Evolutionary conservation across 2,329 filamentous ascomycete species (phyloP).

Genomic region (Sphaerulina musiva): DNA sequence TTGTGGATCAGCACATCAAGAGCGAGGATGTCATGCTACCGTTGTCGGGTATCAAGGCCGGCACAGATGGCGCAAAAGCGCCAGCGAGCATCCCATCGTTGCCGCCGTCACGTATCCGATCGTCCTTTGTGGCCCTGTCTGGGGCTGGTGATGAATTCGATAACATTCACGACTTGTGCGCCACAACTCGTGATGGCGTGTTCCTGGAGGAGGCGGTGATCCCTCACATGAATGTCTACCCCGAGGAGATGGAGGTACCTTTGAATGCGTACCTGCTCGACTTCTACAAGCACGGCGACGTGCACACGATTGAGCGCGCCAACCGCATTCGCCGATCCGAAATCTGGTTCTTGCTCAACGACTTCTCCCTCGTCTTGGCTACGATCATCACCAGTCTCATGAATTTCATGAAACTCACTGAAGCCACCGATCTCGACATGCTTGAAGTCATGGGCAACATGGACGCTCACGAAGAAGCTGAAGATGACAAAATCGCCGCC

Average conservation of each 20-base stretch:
- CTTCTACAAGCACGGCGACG: conserved; percentile 68
- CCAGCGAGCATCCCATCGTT: conserved; percentile 24
- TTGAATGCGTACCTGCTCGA: conserved; percentile 66
- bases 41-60: conserved; percentile 49
- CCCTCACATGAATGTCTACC: conserved; percentile 59
- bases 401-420: conserved; percentile 49
- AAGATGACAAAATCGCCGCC: conserved; percentile 37
- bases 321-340: conserved; percentile 62
- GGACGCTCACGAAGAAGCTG: conserved; percentile 45
- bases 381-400: conserved; percentile 63
- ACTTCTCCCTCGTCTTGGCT: conserved; percentile 58
- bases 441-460: conserved; percentile 48
- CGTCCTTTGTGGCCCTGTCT: conserved; percentile 65
- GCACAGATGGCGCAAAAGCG: conserved; percentile 32
- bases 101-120: conserved; percentile 49
- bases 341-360: conserved; percentile 65
- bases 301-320: conserved; percentile 52
- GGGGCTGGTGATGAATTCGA: conserved; percentile 59
- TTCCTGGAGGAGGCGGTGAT: conserved; percentile 70
- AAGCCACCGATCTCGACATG: conserved; percentile 44
- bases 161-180: conserved; percentile 61
- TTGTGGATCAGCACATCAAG: conserved; percentile 57
- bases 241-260: conserved; percentile 48
- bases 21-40: conserved; percentile 53
- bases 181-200: conserved; percentile 58